Evolutionary conservation across 2,329 filamentous ascomycete genomes (phyloP), one percentile per base, ranked within the genome.

Genomic region (Aspergillus novoparasiticus): DNA sequence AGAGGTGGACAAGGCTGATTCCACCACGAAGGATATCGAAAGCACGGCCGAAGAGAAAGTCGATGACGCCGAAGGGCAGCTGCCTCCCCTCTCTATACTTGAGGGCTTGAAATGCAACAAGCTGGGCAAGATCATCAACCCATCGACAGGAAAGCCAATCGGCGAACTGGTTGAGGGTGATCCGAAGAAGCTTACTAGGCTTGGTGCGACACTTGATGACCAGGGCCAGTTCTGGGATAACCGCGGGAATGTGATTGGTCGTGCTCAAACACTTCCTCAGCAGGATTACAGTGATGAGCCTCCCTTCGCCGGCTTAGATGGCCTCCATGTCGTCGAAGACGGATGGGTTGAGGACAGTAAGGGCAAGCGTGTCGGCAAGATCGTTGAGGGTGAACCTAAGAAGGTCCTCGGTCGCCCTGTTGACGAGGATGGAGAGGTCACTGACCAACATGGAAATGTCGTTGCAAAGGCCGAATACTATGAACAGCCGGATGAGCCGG

Each of bases 191-290:
- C 80, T 88, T 68, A 70, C 77, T 54, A 77, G 76, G 54, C 66
- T 76, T 23, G 79, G 79, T 11, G 71, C 68, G 23, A 68, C 70
- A 19, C 74, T 78, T 28, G 88, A 90, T 67, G 84, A 83, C 63
- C 81, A 88, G 75, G 87, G 87, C 23, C 87, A 89, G 70, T 86
- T 90, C 61, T 81, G 89, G 71, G 87, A 89, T 73, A 86, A 83
- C 73, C 84, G 86, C 53, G 87, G 87, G 51, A 87, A 88, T 50
- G 81, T 90, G 66, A 83, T 90, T 65, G 88, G 87, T 46, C 85
- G 84, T 66, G 85, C 88, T 65, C 81, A 86, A 64, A 75, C 78
- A 0, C 68, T 80, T 3, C 75, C 78, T 4, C 60, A 76, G 19
- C 75, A 79, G 60, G 79, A 81, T 0, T 68, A 72, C 16, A 76